Conservation (phyloP, 495 filamentous ascomycete genomes). For the Aspergillus sparsus region DNA sequence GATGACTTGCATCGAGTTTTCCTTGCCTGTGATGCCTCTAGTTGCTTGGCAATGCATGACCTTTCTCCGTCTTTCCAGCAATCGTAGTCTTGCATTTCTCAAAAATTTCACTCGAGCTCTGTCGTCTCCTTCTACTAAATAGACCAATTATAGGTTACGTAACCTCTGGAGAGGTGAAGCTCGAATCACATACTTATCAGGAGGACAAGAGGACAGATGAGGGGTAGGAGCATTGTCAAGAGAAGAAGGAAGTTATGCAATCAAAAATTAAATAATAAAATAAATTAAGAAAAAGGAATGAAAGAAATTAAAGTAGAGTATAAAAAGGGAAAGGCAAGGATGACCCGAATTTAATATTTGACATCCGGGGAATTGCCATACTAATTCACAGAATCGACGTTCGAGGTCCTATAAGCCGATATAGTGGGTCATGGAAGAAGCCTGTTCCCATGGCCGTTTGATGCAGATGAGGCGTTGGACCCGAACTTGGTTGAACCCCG, state of each 20-base stretch:
- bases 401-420: background rate
- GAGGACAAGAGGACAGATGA: background rate
- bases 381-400: background rate
- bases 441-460: background rate
- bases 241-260: background rate
- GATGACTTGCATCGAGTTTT: constrained; percentile 25
- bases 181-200: background rate
- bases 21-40: constrained; percentile 18
- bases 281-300: background rate
- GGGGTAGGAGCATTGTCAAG: background rate
- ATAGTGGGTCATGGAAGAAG: background rate
- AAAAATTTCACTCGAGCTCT: background rate
- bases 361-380: background rate
- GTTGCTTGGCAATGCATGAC: constrained; percentile 14
- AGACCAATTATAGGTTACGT: constrained; percentile 7
- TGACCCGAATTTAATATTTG: background rate
- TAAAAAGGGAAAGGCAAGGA: too few relatives aligned
- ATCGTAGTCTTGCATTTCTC: background rate
- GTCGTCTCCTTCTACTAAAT: background rate
- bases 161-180: constrained; percentile 5
- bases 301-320: too few relatives aligned
- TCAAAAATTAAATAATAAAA: background rate
- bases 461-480: constrained; percentile 5
- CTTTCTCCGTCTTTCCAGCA: background rate
- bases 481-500: background rate